phyloP scores from a whole-genome alignment of 2,329 filamentous ascomycete species.

The Sporothrix brunneoviolacea region DNA sequence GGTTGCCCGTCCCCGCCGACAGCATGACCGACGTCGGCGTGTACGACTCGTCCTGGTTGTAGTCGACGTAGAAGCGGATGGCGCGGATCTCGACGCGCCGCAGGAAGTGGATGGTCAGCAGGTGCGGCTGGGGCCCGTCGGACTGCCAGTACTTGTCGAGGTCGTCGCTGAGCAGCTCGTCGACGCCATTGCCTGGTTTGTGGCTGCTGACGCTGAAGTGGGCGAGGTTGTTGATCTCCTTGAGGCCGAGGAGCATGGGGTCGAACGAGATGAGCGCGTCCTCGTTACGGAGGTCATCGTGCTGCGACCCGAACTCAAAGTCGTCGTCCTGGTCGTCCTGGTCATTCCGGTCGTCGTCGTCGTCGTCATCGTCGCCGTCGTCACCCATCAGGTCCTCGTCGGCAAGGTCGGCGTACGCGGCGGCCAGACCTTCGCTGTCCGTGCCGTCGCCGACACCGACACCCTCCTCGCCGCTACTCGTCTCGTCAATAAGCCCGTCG shows the following conservation, averaged over 20 bases:
- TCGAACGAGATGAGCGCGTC: slow-evolving; percentile 35
- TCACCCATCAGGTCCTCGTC: slow-evolving; percentile 16
- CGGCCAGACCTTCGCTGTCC: slow-evolving; percentile 5
- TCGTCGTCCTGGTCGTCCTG: slow-evolving; percentile 11
- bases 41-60: slow-evolving; percentile 89
- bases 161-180: slow-evolving; percentile 68
- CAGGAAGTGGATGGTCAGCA: slow-evolving; percentile 74
- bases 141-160: slow-evolving; percentile 78
- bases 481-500: slow-evolving; percentile 1
- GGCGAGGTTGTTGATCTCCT: slow-evolving; percentile 78
- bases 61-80: slow-evolving; percentile 82
- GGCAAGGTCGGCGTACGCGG: slow-evolving; percentile 10
- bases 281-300: slow-evolving; percentile 5
- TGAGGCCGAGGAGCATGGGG: slow-evolving; percentile 53
- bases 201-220: slow-evolving; percentile 76
- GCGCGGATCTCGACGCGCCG: slow-evolving; percentile 72
- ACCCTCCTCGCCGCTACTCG: background rate
- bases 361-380: slow-evolving; percentile 12
- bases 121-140: slow-evolving; percentile 76
- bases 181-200: slow-evolving; percentile 73
- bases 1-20: slow-evolving; percentile 80
- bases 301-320: slow-evolving; percentile 8
- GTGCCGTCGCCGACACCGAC: background rate
- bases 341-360: slow-evolving; percentile 17
- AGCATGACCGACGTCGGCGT: slow-evolving; percentile 91